These are phyloP conservation scores for Striga hermonthica DNA, from an alignment of 305 asterid species.

Conservation along the genomic window DNA sequence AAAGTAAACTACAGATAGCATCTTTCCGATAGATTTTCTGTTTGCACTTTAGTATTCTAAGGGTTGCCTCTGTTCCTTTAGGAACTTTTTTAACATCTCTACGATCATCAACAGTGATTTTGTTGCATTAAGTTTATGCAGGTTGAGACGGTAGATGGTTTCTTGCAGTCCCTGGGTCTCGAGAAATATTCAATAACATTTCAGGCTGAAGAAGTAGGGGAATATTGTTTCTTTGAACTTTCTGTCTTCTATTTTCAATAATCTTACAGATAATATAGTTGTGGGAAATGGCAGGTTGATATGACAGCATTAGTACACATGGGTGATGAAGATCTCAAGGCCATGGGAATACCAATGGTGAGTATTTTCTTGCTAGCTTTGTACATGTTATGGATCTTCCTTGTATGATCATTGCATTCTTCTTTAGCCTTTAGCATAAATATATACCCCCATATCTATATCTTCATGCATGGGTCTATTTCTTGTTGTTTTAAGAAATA, in stretches of 20 bases:
- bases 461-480: not conserved
- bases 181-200: slow-evolving; percentile 82
- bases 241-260: slow-evolving; percentile 11
- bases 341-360: slow-evolving; percentile 88
- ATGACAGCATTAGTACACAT: slow-evolving; percentile 74
- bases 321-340: slow-evolving; percentile 87
- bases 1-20: slow-evolving; percentile 32
- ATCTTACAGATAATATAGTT: slow-evolving; percentile 25
- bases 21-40: slow-evolving; percentile 17
- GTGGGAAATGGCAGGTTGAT: slow-evolving; percentile 56
- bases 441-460: not conserved
- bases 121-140: slow-evolving; percentile 38
- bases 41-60: not conserved
- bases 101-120: not conserved
- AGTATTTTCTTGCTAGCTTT: slow-evolving; percentile 21
- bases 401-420: not conserved
- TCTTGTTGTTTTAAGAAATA: not conserved
- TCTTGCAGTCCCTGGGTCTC: slow-evolving; percentile 82
- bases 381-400: not conserved
- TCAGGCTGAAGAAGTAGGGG: slow-evolving; percentile 91
- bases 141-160: slow-evolving; percentile 75
- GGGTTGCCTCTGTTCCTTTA: not conserved
- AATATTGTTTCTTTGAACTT: slow-evolving; percentile 16
- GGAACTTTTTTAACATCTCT: not conserved
- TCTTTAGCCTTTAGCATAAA: slow-evolving; percentile 19